Evolutionary conservation across 1,139 yeast genomes (phyloP).

Genomic region (Magnusiomyces magnusii): DNA sequence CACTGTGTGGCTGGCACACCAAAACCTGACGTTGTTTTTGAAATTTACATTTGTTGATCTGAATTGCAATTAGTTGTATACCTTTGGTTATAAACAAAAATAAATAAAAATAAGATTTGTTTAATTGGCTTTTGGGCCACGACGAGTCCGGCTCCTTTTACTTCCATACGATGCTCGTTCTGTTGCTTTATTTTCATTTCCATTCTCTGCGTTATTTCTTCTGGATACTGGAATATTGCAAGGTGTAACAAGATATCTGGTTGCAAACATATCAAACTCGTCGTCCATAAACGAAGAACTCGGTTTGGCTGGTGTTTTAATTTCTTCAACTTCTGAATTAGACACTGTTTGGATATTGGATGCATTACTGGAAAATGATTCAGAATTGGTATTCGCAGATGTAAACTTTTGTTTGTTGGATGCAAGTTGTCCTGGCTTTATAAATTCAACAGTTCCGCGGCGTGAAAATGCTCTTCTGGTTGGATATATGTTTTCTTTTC

Average conservation of each 20-base stretch:
- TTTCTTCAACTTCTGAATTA: neutral
- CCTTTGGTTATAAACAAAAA: too few species aligned
- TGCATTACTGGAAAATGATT: neutral
- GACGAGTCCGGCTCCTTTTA: neutral
- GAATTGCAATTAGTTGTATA: too few species aligned
- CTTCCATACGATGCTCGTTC: neutral
- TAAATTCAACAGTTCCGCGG: neutral
- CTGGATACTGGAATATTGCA: neutral
- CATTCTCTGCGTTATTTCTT: neutral
- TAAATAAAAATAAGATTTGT: too few species aligned
- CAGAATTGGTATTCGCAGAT: neutral
- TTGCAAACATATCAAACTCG: neutral
- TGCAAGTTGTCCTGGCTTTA: slow-evolving; percentile 4
- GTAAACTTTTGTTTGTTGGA: slow-evolving; percentile 1
- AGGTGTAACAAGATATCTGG: slow-evolving; percentile 3
- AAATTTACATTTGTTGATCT: too few species aligned
- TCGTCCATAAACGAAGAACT: neutral
- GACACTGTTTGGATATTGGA: neutral
- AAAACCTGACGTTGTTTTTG: too few species aligned
- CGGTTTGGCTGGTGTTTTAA: neutral
- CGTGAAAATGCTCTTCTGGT: neutral
- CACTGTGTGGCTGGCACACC: too few species aligned
- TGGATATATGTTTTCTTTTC: neutral
- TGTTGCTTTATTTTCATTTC: neutral
- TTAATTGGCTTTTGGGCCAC: neutral